These are phyloP conservation scores for Verticillium tricorpus DNA, from an alignment of 2,329 filamentous ascomycete genomes.

Conservation along the genomic window DNA sequence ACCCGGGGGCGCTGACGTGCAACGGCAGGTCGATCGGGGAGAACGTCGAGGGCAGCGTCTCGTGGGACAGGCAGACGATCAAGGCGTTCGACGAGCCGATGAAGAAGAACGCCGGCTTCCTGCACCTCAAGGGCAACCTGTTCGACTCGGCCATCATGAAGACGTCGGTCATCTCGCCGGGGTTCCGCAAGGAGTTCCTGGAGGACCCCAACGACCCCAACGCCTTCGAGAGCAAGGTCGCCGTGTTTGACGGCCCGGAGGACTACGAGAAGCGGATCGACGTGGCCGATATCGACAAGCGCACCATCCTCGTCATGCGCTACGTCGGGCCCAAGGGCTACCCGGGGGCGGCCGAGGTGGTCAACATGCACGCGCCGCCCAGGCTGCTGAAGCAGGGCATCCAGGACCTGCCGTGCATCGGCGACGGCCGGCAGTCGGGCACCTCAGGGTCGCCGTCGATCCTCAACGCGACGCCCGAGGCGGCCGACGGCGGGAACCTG, in stretches of 20 bases:
- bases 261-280: constrained; percentile 41
- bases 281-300: constrained; percentile 32
- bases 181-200: constrained; percentile 39
- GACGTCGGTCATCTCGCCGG: constrained; percentile 42
- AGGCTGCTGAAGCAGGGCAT: constrained; percentile 39
- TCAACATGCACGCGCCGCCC: constrained; percentile 46
- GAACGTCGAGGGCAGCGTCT: constrained; percentile 37
- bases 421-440: constrained; percentile 50
- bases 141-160: constrained; percentile 51
- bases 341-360: constrained; percentile 45
- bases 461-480: constrained; percentile 51
- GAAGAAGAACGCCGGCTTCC: constrained; percentile 44
- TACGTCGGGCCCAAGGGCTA: constrained; percentile 44
- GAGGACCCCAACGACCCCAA: constrained; percentile 39
- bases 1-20: constrained; percentile 36
- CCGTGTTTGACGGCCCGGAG: constrained; percentile 47
- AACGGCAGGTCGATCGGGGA: constrained; percentile 40
- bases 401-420: constrained; percentile 43
- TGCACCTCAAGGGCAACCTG: constrained; percentile 41
- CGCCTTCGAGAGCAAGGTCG: constrained; percentile 41
- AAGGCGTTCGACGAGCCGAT: constrained; percentile 38
- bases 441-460: constrained; percentile 52
- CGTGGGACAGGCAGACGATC: constrained; percentile 46
- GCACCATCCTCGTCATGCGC: constrained; percentile 43
- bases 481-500: constrained; percentile 48